Base-by-base conservation (phyloP, 495 filamentous ascomycete species). In the Lentithecium fluviatile region DNA sequence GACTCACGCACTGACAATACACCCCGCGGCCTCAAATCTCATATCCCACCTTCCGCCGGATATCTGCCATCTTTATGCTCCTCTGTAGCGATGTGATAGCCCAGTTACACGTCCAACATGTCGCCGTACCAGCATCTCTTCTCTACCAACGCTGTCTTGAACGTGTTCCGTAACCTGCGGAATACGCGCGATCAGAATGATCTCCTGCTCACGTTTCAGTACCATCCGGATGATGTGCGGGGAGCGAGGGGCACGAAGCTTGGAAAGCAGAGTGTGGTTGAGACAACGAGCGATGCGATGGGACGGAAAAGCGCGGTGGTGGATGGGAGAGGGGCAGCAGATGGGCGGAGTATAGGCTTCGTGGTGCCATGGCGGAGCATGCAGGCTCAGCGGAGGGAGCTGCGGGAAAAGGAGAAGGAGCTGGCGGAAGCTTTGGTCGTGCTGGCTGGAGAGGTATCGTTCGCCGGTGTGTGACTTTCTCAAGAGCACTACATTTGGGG, bases 301-400 rank as follows among this genome's bases (percentile, higher is more conserved):
- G 32, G 29, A 55, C 36, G 15, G 55, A 32, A 8, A 37, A 23
- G 23, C 21, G 37, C 15, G 13, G 29, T n/a, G 51, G 47, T 1
- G 21, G 47, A n/a, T 21, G 20, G 15, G 20, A 25, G 19, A 23
- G 34, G 23, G 6, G 42, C 7, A 7, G 15, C 5, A 0, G 46
- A 24, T 2, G 58, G 49, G 23, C 56, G 26, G 47, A 58, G 55
- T 36, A 64, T 64, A 17, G 61, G 61, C 15, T 58, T 64, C 23
- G 55, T 64, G 20, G 61, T 64, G 45, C 61, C 61, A 19, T 64
- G 61, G 61, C 36, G 61, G 10, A 64, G 61, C 36, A 53, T 64
- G 53, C 54, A 58, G 42, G 37, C 54, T 25, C 61, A 64, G 48
- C 53, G 58, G 29, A 21, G 50, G 19, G 54, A 64, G 26, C 19